Conservation (phyloP, 768 basidiomycete genomes). For the Clavulina sp. region DNA sequence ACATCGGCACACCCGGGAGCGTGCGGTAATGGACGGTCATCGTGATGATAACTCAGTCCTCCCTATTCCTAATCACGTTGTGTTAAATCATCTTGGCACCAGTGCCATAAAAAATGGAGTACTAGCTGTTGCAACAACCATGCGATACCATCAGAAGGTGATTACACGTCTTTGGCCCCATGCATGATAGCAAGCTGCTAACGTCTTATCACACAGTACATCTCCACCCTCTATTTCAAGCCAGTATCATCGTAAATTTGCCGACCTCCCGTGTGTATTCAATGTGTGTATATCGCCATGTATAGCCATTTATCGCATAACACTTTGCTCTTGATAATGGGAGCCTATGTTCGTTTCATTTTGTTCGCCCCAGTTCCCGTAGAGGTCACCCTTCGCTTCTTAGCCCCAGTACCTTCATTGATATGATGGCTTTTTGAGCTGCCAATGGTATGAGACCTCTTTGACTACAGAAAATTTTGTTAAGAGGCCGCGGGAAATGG, state of each 20-base stretch:
- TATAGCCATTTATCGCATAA: no score
- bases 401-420: no score
- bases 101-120: constrained; percentile 91
- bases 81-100: constrained; percentile 86
- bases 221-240: constrained; percentile 74
- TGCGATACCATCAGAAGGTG: constrained; percentile 82
- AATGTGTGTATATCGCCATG: no score
- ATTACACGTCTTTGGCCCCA: not conserved
- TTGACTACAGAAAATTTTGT: no score
- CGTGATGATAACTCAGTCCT: constrained; percentile 77
- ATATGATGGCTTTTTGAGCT: no score
- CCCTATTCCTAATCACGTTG: constrained; percentile 85
- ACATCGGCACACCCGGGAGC: constrained; percentile 15
- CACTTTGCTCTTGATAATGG: no score
- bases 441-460: no score
- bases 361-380: no score
- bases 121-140: constrained; percentile 81
- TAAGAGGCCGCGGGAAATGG: no score
- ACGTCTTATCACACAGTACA: constrained; percentile 55
- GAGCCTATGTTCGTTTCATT: no score
- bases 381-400: no score
- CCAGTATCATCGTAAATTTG: constrained; percentile 19
- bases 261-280: no score
- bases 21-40: constrained; percentile 11
- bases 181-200: not conserved